These are phyloP conservation scores for Sechiopsis laciniata DNA, from an alignment of 306 rosid genomes.

Conservation along the genomic window DNA sequence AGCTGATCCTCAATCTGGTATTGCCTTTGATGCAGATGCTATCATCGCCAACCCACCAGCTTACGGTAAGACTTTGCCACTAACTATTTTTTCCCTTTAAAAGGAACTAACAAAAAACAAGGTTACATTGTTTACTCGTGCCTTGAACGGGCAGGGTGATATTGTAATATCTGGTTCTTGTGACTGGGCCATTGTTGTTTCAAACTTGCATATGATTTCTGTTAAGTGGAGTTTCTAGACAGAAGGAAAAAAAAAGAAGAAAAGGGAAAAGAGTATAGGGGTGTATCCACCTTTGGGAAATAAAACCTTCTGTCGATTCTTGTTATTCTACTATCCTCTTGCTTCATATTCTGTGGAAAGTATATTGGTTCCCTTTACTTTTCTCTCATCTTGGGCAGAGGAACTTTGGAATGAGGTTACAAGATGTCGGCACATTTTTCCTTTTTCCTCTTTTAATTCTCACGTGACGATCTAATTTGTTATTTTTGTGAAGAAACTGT, in stretches of 20 bases:
- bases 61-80: conserved; percentile 55
- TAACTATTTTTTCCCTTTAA: not conserved
- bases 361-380: not conserved
- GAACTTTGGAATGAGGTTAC: not conserved
- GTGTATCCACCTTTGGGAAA: not conserved
- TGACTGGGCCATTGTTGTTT: not conserved
- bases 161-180: not conserved
- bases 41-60: conserved; percentile 99
- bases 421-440: conserved; percentile 7
- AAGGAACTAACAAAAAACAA: not conserved
- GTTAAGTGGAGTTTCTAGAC: not conserved
- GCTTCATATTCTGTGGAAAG: conserved; percentile 3
- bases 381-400: not conserved
- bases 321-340: not conserved
- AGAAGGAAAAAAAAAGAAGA: not conserved
- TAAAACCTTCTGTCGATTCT: not conserved
- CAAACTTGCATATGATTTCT: not conserved
- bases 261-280: not conserved
- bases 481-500: not conserved
- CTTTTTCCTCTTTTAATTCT: not conserved
- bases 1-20: conserved; percentile 73
- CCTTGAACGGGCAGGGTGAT: not conserved
- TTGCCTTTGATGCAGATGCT: conserved; percentile 80
- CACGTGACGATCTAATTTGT: not conserved
- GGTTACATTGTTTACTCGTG: not conserved